These are phyloP conservation scores for Amanita subjunquillea DNA, from an alignment of 768 basidiomycete species.

Conservation along the genomic window DNA sequence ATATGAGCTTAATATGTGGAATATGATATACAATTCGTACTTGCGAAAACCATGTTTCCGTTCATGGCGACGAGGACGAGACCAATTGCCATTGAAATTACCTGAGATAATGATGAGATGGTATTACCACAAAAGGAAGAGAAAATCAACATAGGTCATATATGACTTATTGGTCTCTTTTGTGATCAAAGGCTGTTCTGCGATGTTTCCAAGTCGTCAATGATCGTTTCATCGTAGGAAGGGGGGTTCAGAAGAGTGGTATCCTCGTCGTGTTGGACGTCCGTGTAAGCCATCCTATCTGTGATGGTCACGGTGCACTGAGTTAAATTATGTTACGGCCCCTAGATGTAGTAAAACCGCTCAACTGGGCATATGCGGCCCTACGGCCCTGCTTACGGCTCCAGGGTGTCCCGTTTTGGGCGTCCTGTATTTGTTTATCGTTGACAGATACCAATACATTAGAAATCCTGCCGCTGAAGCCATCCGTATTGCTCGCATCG, in stretches of 20 bases:
- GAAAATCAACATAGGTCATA: background rate
- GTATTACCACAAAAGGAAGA: constrained; percentile 1
- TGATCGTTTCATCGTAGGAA: background rate
- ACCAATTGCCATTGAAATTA: constrained; percentile 38
- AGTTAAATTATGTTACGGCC: background rate
- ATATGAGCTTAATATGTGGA: background rate
- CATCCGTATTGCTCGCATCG: too few species aligned
- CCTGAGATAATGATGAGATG: constrained; percentile 12
- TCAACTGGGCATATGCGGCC: constrained; percentile 15
- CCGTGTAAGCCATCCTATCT: background rate
- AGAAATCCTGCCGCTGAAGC: too few species aligned
- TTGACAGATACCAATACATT: constrained; percentile 9
- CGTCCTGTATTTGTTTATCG: constrained; percentile 1
- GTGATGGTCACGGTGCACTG: too few species aligned
- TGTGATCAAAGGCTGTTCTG: background rate
- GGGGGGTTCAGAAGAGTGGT: background rate
- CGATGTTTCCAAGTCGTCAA: background rate
- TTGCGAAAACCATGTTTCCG: constrained; percentile 38
- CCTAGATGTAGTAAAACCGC: too few species aligned
- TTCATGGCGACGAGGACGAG: constrained; percentile 42
- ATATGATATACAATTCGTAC: constrained; percentile 12
- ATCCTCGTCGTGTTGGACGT: background rate
- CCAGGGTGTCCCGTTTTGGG: constrained; percentile 8
- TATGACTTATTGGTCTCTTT: background rate
- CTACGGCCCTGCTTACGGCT: too few species aligned